phyloP scores from a whole-genome alignment of 2,329 filamentous ascomycete species.

The Colletotrichum costaricense region DNA sequence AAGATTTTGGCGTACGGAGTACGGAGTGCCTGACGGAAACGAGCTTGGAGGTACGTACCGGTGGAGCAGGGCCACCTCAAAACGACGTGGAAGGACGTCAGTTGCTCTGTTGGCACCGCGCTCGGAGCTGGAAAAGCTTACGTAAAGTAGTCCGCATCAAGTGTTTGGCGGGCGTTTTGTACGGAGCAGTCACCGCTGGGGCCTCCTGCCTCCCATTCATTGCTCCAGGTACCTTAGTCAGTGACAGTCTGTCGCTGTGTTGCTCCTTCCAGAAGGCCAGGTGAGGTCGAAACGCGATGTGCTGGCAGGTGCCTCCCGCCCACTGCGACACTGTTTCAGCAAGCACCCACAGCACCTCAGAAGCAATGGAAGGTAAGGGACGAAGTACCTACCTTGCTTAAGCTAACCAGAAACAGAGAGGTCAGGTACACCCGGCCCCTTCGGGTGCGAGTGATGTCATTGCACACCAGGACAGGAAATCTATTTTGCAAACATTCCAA shows the following conservation, averaged over 20 bases:
- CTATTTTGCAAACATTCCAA: constrained; percentile 8
- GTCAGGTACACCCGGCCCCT: constrained; percentile 12
- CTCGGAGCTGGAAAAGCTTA: constrained; percentile 16
- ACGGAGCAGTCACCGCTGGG: neutral
- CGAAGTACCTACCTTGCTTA: too few relatives aligned
- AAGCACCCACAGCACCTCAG: neutral
- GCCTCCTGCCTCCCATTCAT: neutral
- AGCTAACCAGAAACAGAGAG: neutral
- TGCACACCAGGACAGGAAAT: neutral
- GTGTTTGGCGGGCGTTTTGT: neutral
- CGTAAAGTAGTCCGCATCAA: neutral
- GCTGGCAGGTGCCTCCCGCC: neutral
- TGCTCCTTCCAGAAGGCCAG: constrained; percentile 6
- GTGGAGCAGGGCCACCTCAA: neutral
- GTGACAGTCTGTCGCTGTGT: neutral
- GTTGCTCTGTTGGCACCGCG: neutral
- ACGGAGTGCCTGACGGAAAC: neutral
- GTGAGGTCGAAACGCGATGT: neutral
- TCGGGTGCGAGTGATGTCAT: constrained; percentile 24
- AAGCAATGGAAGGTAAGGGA: neutral
- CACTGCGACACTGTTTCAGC: constrained; percentile 1
- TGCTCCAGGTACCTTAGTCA: neutral
- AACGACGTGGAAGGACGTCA: neutral
- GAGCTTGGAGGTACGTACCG: constrained; percentile 7
- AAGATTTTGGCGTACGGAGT: constrained; percentile 30